These are phyloP conservation scores for Acanthamoeba healyi DNA, from an alignment of 208 protist species.

Conservation along the genomic window DNA sequence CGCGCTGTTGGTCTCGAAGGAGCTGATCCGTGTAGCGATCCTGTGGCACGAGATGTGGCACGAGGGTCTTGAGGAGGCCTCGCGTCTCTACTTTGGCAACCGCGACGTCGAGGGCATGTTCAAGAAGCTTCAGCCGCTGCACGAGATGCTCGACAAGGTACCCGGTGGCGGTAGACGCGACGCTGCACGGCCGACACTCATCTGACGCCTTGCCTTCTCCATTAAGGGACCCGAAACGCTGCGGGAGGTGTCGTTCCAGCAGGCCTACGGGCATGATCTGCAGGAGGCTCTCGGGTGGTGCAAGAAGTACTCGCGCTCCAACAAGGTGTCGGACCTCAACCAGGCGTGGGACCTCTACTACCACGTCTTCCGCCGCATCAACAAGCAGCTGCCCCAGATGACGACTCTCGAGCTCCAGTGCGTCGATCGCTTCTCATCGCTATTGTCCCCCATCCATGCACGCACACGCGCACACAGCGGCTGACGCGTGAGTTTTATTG, in stretches of 20 bases:
- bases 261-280: conserved; percentile 92
- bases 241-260: conserved; percentile 96
- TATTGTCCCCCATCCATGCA: too few relatives aligned
- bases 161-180: too few relatives aligned
- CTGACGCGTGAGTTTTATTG: too few relatives aligned
- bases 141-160: conserved; percentile 94
- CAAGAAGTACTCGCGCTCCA: conserved; percentile 90
- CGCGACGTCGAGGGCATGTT: conserved; percentile 96
- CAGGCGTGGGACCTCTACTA: conserved; percentile 98
- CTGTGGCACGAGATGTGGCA: too few relatives aligned
- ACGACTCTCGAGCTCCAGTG: conserved; percentile 95
- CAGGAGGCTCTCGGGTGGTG: conserved; percentile 90
- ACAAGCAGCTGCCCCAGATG: conserved; percentile 97
- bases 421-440: too few relatives aligned
- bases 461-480: neutral
- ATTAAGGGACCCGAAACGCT: conserved; percentile 93
- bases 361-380: conserved; percentile 96
- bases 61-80: conserved; percentile 95
- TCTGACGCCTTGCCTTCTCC: too few relatives aligned
- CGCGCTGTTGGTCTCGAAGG: conserved; percentile 95
- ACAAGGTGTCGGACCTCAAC: conserved; percentile 94
- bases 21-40: conserved; percentile 99
- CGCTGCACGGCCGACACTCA: too few relatives aligned
- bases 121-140: conserved; percentile 94
- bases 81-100: conserved; percentile 95